phyloP scores from a whole-genome alignment of 140 eudicot genomes.

The Stevia rebaudiana region DNA sequence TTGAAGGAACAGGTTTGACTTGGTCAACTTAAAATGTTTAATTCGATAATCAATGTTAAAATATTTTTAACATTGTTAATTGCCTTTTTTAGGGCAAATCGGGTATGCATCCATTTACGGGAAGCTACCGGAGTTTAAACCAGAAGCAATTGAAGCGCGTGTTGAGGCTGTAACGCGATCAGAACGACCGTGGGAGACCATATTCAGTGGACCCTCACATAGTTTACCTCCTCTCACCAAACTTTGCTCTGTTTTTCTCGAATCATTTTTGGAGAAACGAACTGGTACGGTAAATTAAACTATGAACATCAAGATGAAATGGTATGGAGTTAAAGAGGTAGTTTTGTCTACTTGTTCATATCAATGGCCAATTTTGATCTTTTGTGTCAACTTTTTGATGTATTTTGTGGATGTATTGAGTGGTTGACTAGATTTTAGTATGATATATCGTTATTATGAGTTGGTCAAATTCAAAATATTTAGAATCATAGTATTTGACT shows the following conservation, averaged over 20 bases:
- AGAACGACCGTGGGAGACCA: conserved; percentile 66
- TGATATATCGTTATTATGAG: neutral
- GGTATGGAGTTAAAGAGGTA: neutral
- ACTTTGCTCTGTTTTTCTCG: conserved; percentile 61
- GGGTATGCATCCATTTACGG: conserved; percentile 88
- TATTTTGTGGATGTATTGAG: neutral
- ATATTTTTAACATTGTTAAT: neutral
- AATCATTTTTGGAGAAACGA: conserved; percentile 72
- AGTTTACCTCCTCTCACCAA: conserved; percentile 75
- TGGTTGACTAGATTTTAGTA: neutral
- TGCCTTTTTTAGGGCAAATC: conserved; percentile 30
- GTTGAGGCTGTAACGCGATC: conserved; percentile 26
- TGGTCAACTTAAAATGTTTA: neutral
- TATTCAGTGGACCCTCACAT: conserved; percentile 84
- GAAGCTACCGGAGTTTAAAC: conserved; percentile 56
- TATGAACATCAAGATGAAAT: conserved; percentile 5
- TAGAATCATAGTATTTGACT: too few relatives aligned
- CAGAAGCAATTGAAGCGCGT: conserved; percentile 25
- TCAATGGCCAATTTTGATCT: conserved; percentile 3
- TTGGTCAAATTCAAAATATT: neutral
- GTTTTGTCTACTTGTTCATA: neutral
- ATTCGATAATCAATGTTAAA: neutral
- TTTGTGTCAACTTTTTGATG: neutral
- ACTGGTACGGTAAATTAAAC: conserved; percentile 33
- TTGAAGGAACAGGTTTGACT: conserved; percentile 52